These are phyloP conservation scores for Rosellinia necatrix DNA, from an alignment of 2,329 filamentous ascomycete species.

Conservation along the genomic window DNA sequence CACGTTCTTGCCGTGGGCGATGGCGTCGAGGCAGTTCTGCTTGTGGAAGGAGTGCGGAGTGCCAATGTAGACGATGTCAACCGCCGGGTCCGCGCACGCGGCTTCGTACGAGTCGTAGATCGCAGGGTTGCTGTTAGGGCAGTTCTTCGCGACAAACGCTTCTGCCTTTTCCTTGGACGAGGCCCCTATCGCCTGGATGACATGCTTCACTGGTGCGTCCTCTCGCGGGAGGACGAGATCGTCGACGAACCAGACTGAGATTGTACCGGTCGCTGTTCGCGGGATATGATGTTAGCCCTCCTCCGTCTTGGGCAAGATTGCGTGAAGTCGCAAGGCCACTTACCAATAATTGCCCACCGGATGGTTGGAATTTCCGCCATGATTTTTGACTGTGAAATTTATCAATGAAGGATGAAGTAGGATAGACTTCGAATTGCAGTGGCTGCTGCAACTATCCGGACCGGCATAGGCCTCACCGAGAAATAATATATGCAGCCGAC, in stretches of 20 bases:
- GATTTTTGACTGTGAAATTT: not conserved
- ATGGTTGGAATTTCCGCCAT: conserved; percentile 29
- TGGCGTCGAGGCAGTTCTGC: conserved; percentile 49
- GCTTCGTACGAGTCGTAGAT: conserved; percentile 48
- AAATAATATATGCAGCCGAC: not conserved
- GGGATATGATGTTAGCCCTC: not conserved
- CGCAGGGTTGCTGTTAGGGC: conserved; percentile 33
- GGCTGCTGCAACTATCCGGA: not conserved
- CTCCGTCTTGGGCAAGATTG: not conserved
- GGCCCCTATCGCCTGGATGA: conserved; percentile 49
- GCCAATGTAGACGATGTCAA: conserved; percentile 53
- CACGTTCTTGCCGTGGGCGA: conserved; percentile 48
- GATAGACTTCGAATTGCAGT: not conserved
- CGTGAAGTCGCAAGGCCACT: not conserved
- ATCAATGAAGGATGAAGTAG: not conserved
- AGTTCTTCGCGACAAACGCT: conserved; percentile 44
- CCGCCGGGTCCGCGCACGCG: conserved; percentile 46
- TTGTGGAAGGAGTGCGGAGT: conserved; percentile 50
- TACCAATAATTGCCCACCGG: conserved; percentile 43
- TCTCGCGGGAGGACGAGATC: conserved; percentile 46
- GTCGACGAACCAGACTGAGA: conserved; percentile 51
- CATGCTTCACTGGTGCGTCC: conserved; percentile 45
- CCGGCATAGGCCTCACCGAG: too few species aligned
- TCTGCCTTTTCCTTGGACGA: conserved; percentile 46
- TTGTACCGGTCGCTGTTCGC: conserved; percentile 45